A percentile compares a stretch with the other conserved stretches of the same genome.
These are phyloP conservation scores for Solanum sejunctum DNA, from an alignment of 257 asterid species.

Conservation along the genomic window DNA sequence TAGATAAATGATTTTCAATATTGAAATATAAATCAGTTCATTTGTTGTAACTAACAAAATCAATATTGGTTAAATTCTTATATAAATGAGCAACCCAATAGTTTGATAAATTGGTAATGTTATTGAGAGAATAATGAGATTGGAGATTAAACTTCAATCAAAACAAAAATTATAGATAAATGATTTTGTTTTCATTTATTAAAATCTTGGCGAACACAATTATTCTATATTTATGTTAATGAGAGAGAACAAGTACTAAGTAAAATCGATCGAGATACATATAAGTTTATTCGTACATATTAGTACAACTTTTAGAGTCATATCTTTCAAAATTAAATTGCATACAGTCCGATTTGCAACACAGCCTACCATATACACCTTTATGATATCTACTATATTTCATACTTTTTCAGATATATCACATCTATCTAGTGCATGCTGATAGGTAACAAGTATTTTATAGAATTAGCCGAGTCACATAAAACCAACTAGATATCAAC, in stretches of 20 bases:
- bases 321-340: background rate
- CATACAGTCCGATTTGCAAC: background rate
- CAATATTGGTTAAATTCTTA: background rate
- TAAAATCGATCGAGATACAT: background rate
- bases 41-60: background rate
- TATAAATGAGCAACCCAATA: background rate
- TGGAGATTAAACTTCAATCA: background rate
- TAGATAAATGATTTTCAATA: background rate
- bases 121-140: background rate
- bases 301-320: background rate
- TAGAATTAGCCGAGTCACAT: background rate
- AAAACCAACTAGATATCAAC: background rate
- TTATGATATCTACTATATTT: background rate
- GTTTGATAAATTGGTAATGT: background rate
- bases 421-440: background rate
- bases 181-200: background rate
- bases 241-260: background rate
- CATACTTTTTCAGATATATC: background rate
- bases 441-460: background rate
- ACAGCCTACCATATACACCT: background rate
- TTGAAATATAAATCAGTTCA: background rate
- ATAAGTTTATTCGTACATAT: fast-evolving
- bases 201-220: background rate
- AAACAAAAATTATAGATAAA: background rate
- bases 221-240: background rate